Evolutionary conservation across 805 yeast genomes (phyloP), one percentile per base, ranked within the genome.

Genomic region (Cyberlindnera samutprakarnensis): DNA sequence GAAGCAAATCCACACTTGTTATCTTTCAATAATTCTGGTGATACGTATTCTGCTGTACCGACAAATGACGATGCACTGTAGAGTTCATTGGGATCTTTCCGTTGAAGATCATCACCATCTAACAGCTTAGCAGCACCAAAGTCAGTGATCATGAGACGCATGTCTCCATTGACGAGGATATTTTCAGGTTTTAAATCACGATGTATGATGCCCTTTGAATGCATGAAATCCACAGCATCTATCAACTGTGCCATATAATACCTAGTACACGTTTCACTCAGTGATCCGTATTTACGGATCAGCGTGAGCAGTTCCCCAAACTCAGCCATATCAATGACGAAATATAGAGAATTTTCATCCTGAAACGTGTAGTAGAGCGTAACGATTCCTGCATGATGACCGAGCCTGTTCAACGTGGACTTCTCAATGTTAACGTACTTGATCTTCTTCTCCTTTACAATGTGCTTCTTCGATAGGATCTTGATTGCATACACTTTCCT

Each of bases 341-440:
- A 92, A 53, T 86, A 92, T 23, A 92, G 62, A 21, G 86, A 78
- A 37, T 75, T 71, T 27, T 83, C 85, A 55, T 92, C 98, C 56
- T 92, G 98, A 59, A 92, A 92, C 2, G 98, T 92, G 57, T 83
- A 92, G 58, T 85, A 84, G 28, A 92, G 62, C 29, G 88, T 83
- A 14, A 92, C 94, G 18, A 92, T 81, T 1, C 98, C 98, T 0
- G 96, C 96, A 52, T 92, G 97, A 35, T 79, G 78, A 3, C 95
- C 95, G 41, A 92, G 62, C 16, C 90, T 61, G 56, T 87, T 88
- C 41, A 92, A 62, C 1, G 96, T 85, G 35, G 83, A 78, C 54
- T 92, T 92, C 53, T 92, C 98, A 36, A 92, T 90, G 54, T 87
- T 87, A 37, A 92, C 98, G 51, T 92, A 92, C 57, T 92, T 92